These are phyloP conservation scores for Arthrobotrys musiformis DNA, from an alignment of 2,329 filamentous ascomycete species.

Conservation along the genomic window DNA sequence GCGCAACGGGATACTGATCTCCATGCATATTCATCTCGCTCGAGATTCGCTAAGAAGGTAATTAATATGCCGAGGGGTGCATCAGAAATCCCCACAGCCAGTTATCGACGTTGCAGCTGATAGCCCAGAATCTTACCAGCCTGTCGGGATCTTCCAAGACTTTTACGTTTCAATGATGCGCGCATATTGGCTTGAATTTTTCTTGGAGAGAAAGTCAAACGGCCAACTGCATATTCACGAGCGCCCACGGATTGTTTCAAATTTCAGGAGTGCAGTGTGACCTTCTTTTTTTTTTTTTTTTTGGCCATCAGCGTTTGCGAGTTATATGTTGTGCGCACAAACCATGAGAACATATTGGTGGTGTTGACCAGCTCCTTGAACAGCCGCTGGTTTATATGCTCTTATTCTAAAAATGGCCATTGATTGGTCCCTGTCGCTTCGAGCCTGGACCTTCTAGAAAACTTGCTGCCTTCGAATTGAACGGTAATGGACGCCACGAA, in stretches of 20 bases:
- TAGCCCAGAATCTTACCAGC: neutral
- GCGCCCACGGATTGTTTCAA: neutral
- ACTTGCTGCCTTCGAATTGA: neutral
- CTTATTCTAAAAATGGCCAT: neutral
- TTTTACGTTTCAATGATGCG: neutral
- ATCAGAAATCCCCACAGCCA: neutral
- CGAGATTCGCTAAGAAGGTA: too few species aligned
- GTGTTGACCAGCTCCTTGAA: neutral
- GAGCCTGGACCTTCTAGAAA: constrained; percentile 13
- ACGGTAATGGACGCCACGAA: constrained; percentile 3
- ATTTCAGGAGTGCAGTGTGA: neutral
- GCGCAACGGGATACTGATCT: neutral
- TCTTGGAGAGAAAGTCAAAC: neutral
- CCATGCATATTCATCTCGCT: neutral
- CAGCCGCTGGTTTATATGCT: neutral
- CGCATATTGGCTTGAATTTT: neutral
- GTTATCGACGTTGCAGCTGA: neutral
- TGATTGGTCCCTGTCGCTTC: neutral
- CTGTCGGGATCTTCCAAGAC: neutral
- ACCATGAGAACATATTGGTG: neutral
- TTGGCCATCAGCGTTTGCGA: too few species aligned
- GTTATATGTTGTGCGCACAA: neutral
- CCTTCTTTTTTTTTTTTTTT: neutral
- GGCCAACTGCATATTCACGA: neutral
- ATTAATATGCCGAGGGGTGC: neutral